phyloP scores from a whole-genome alignment of 2,329 filamentous ascomycete genomes.

The Teratosphaeria viscida region DNA sequence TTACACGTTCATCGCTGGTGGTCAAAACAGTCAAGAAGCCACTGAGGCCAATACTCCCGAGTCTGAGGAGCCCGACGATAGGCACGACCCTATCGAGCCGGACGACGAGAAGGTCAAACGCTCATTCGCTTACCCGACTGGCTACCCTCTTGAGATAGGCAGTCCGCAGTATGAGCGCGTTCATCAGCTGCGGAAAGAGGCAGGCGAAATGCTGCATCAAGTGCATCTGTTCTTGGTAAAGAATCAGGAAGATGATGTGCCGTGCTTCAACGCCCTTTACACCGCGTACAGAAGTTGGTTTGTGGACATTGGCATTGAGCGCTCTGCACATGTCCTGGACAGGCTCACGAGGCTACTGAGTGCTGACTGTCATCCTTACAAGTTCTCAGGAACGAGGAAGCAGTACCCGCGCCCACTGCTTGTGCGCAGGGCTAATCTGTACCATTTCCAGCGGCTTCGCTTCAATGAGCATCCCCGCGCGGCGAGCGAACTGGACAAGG shows the following conservation, averaged over 20 bases:
- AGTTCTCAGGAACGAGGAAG: constrained; percentile 85
- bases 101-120: constrained; percentile 77
- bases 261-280: constrained; percentile 88
- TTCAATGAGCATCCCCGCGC: constrained; percentile 84
- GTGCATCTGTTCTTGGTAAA: constrained; percentile 75
- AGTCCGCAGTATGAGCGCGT: constrained; percentile 62
- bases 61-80: constrained; percentile 37
- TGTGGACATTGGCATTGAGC: constrained; percentile 90
- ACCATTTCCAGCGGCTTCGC: constrained; percentile 85
- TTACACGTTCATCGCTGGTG: constrained; percentile 16
- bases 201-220: constrained; percentile 69
- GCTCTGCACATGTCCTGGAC: constrained; percentile 87
- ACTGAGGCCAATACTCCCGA: constrained; percentile 42
- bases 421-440: constrained; percentile 84
- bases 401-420: constrained; percentile 87
- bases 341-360: constrained; percentile 74
- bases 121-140: constrained; percentile 79
- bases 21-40: constrained; percentile 24
- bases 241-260: constrained; percentile 89
- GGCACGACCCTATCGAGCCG: constrained; percentile 40
- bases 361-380: constrained; percentile 83
- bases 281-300: constrained; percentile 93
- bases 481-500: constrained; percentile 82
- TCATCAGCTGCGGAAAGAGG: constrained; percentile 67
- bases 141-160: constrained; percentile 62